Conservation (phyloP, 2,329 filamentous ascomycete genomes). For the Fusarium neocosmosporiellum region DNA sequence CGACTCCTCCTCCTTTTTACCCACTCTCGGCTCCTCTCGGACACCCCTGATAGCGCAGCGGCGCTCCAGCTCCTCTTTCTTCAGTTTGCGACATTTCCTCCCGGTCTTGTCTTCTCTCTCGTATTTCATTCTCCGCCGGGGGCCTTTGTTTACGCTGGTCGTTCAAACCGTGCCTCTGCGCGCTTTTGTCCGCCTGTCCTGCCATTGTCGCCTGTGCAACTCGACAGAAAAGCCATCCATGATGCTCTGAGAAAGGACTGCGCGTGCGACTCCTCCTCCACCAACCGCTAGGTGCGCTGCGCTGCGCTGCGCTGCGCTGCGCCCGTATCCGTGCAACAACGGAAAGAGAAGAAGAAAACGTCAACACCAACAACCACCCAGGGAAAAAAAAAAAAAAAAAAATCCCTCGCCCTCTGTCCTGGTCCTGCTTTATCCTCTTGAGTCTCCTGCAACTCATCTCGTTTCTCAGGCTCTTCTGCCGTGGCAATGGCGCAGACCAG, state of each 20-base stretch:
- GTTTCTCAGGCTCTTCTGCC: slow-evolving; percentile 8
- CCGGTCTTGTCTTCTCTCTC: slow-evolving; percentile 2
- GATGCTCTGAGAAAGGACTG: slow-evolving; percentile 45
- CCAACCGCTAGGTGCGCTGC: slow-evolving; percentile 20
- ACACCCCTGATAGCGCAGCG: slow-evolving; percentile 27
- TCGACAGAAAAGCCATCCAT: slow-evolving; percentile 35
- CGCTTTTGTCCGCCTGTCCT: background rate
- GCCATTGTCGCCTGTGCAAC: slow-evolving; percentile 23
- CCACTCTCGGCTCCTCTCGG: slow-evolving; percentile 36
- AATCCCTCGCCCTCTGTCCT: slow-evolving; percentile 26
- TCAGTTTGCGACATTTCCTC: slow-evolving; percentile 35
- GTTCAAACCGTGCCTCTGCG: slow-evolving; percentile 2
- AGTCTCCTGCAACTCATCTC: slow-evolving; percentile 1
- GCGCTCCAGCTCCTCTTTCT: slow-evolving; percentile 6
- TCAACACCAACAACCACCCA: slow-evolving; percentile 10
- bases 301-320: slow-evolving; percentile 35
- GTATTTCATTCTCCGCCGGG: background rate
- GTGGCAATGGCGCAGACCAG: slow-evolving; percentile 43
- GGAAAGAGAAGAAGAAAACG: slow-evolving; percentile 16
- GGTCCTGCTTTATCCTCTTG: background rate
- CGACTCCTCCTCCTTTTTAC: slow-evolving; percentile 28
- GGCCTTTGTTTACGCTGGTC: slow-evolving; percentile 37
- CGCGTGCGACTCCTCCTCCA: slow-evolving; percentile 40
- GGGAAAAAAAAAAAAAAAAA: slow-evolving; percentile 19
- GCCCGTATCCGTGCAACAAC: slow-evolving; percentile 42